Evolutionary conservation across 768 basidiomycete species (phyloP).

Genomic region (Lentinula edodes): DNA sequence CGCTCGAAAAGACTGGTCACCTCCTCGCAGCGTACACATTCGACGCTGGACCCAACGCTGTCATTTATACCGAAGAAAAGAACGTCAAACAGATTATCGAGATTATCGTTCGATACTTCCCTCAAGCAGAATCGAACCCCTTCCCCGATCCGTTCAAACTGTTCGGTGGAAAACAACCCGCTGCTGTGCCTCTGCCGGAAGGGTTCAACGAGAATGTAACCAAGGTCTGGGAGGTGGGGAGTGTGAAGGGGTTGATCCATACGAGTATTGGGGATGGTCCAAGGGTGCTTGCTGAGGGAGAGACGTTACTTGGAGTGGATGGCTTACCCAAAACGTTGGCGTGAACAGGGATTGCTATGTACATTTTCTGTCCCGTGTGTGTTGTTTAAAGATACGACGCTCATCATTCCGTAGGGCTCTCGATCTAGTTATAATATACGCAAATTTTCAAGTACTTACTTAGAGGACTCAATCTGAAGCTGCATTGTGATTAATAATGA

Average conservation of each 20-base stretch:
- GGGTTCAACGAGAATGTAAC: constrained; percentile 81
- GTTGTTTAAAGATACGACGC: too few relatives aligned
- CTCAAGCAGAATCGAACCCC: constrained; percentile 48
- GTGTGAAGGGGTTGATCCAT: constrained; percentile 88
- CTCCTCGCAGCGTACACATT: constrained; percentile 96
- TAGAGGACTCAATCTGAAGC: too few relatives aligned
- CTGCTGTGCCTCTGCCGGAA: constrained; percentile 44
- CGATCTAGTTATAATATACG: too few relatives aligned
- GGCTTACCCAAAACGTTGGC: constrained; percentile 55
- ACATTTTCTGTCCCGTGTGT: too few relatives aligned
- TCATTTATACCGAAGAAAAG: constrained; percentile 82
- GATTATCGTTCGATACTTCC: constrained; percentile 82
- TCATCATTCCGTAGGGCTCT: too few relatives aligned
- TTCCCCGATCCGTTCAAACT: constrained; percentile 76
- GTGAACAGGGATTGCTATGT: background rate
- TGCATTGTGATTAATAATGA: too few relatives aligned
- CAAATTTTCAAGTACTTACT: too few relatives aligned
- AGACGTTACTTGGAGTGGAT: constrained; percentile 58
- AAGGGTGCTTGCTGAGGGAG: constrained; percentile 53
- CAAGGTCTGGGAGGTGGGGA: constrained; percentile 64
- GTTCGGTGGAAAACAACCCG: constrained; percentile 38
- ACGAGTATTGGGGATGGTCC: constrained; percentile 93
- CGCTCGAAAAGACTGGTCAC: constrained; percentile 48
- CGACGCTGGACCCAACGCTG: constrained; percentile 97
- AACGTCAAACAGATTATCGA: constrained; percentile 76